Percentiles rank a stretch among this genome's conserved stretches.
Conservation (phyloP, 306 rosid species). For the Sesbania bispinosa region DNA sequence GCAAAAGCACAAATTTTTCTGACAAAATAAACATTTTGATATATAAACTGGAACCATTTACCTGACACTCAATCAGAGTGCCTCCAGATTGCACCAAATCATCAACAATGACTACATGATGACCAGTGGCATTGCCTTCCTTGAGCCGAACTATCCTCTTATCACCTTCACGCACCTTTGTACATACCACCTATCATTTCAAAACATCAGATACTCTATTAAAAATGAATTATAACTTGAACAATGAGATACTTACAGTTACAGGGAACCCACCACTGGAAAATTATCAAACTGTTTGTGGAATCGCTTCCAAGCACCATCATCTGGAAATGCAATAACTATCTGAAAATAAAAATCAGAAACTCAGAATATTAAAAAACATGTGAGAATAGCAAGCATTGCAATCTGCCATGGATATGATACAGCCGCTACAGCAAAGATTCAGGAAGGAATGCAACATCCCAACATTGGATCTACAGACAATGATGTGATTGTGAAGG, state of each 20-base stretch:
- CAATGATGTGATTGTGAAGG: not conserved
- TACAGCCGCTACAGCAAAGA: too few relatives aligned
- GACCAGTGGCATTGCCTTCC: constrained; percentile 84
- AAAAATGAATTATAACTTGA: not conserved
- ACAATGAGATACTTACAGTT: not conserved
- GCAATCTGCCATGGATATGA: not conserved
- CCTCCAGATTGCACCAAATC: constrained; percentile 99
- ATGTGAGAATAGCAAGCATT: constrained; percentile 3
- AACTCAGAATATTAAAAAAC: not conserved
- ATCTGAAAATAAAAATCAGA: constrained; percentile 47
- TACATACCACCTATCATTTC: constrained; percentile 73
- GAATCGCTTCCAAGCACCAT: constrained; percentile 99
- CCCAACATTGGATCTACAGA: not conserved
- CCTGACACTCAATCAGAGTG: constrained; percentile 96
- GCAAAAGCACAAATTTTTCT: too few relatives aligned
- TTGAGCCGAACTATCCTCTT: constrained; percentile 92
- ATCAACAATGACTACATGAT: constrained; percentile 91
- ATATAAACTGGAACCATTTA: constrained; percentile 20
- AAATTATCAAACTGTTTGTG: constrained; percentile 84
- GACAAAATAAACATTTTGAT: not conserved
- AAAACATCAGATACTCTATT: constrained; percentile 14
- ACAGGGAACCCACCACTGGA: constrained; percentile 57
- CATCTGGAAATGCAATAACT: constrained; percentile 96
- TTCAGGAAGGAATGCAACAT: too few relatives aligned
- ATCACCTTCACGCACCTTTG: constrained; percentile 93